Evolutionary conservation across 306 rosid species (phyloP).

Genomic region (Acacia confusa): DNA sequence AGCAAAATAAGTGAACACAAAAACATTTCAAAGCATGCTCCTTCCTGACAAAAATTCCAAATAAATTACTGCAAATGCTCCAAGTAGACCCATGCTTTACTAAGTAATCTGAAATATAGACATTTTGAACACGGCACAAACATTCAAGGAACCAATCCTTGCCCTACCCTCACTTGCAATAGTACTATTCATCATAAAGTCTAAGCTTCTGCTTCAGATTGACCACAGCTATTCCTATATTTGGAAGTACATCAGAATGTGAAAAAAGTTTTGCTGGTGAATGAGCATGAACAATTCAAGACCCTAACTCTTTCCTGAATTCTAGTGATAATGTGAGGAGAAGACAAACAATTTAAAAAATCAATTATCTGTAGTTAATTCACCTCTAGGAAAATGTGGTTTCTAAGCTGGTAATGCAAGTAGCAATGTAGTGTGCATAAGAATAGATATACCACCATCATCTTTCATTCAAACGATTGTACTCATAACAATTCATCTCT

Average conservation of each 20-base stretch:
- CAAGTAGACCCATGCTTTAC: neutral
- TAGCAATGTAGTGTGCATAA: neutral
- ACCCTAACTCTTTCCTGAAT: neutral
- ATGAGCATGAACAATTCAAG: neutral
- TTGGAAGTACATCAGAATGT: neutral
- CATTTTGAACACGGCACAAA: neutral
- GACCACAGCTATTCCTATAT: neutral
- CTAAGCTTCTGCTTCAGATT: neutral
- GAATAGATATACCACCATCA: neutral
- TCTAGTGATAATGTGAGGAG: neutral
- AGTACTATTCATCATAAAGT: neutral
- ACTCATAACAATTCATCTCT: neutral
- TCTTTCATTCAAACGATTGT: neutral
- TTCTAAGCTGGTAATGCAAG: neutral
- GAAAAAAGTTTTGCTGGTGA: neutral
- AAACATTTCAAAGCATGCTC: slow-evolving; percentile 1
- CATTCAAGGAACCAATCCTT: neutral
- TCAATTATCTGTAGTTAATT: neutral
- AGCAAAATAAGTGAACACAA: slow-evolving; percentile 26
- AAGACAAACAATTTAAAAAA: neutral
- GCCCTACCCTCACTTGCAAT: neutral
- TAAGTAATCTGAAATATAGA: neutral
- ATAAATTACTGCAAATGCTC: neutral
- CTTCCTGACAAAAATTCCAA: neutral
- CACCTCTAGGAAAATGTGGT: neutral